phyloP scores from a whole-genome alignment of 805 yeast genomes.

The Nakazawaea siamensis region DNA sequence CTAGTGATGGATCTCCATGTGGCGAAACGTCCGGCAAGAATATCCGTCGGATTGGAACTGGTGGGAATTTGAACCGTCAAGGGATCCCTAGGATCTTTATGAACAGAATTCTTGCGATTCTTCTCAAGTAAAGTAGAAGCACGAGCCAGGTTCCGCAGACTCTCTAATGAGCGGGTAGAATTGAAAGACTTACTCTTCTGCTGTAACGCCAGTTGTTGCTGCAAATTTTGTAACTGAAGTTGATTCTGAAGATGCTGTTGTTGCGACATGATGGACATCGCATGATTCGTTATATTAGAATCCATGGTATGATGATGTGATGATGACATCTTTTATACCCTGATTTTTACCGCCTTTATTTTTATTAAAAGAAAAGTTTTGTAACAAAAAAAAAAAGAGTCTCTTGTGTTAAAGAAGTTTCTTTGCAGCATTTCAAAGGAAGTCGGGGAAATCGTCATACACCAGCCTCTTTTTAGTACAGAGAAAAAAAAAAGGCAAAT shows the following conservation, averaged over 20 bases:
- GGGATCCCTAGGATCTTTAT: conserved; percentile 40
- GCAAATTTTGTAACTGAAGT: conserved; percentile 36
- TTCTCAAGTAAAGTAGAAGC: conserved; percentile 2
- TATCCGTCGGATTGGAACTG: conserved; percentile 74
- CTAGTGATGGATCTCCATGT: conserved; percentile 81
- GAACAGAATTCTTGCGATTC: conserved; percentile 9
- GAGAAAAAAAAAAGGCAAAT: not conserved
- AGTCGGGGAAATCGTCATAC: no score
- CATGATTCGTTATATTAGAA: conserved; percentile 10
- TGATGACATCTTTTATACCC: not conserved
- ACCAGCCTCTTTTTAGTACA: not conserved
- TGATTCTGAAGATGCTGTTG: conserved; percentile 38
- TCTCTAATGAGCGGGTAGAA: conserved; percentile 23
- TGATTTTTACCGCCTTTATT: not conserved
- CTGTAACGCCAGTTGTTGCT: conserved; percentile 24
- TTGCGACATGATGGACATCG: conserved; percentile 22
- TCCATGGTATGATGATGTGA: conserved; percentile 11
- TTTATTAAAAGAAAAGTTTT: no score
- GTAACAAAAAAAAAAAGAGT: no score
- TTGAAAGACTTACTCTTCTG: conserved; percentile 36
- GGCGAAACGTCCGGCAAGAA: conserved; percentile 72
- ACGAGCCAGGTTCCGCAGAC: conserved; percentile 7
- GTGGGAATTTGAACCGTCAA: conserved; percentile 44
- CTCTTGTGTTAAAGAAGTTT: no score
- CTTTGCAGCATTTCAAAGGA: no score